Evolutionary conservation across 257 asterid genomes (phyloP).

Genomic region (Perilla frutescens): DNA sequence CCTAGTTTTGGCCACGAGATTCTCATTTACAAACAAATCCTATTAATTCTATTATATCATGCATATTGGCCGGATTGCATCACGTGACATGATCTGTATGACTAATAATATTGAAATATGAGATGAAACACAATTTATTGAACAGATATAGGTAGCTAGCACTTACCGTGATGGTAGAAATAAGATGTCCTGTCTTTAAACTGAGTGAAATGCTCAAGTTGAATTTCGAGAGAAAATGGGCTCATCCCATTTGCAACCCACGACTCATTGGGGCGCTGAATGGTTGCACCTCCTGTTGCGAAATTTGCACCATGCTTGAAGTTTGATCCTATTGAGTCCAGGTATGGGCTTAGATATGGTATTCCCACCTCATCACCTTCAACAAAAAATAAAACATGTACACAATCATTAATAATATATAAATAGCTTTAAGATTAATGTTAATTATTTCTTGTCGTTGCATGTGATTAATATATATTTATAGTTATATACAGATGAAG

Average conservation of each 20-base stretch:
- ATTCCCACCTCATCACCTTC: slow-evolving; percentile 61
- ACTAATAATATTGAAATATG: too few relatives aligned
- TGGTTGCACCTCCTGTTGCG: slow-evolving; percentile 86
- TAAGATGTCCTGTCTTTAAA: slow-evolving; percentile 51
- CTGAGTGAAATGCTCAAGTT: slow-evolving; percentile 66
- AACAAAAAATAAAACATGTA: not conserved
- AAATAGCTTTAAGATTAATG: too few relatives aligned
- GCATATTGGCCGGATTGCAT: too few relatives aligned
- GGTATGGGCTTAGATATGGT: slow-evolving; percentile 63
- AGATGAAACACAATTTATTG: too few relatives aligned
- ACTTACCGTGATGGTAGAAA: slow-evolving; percentile 40
- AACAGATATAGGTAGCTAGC: too few relatives aligned
- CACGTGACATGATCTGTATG: too few relatives aligned
- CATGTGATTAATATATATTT: too few relatives aligned
- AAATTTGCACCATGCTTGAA: slow-evolving; percentile 70
- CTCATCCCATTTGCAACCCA: slow-evolving; percentile 60
- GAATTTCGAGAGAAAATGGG: slow-evolving; percentile 72
- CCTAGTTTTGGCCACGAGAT: not conserved
- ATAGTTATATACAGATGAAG: slow-evolving; percentile 48
- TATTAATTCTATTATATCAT: too few relatives aligned
- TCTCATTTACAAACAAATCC: too few relatives aligned
- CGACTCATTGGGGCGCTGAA: slow-evolving; percentile 48
- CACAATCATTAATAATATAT: too few relatives aligned
- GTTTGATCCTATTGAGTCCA: slow-evolving; percentile 65
- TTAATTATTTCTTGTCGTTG: too few relatives aligned